Evolutionary conservation across 768 basidiomycete genomes (phyloP), one percentile per base, ranked within the genome.

Genomic region (Trametes coccinea): DNA sequence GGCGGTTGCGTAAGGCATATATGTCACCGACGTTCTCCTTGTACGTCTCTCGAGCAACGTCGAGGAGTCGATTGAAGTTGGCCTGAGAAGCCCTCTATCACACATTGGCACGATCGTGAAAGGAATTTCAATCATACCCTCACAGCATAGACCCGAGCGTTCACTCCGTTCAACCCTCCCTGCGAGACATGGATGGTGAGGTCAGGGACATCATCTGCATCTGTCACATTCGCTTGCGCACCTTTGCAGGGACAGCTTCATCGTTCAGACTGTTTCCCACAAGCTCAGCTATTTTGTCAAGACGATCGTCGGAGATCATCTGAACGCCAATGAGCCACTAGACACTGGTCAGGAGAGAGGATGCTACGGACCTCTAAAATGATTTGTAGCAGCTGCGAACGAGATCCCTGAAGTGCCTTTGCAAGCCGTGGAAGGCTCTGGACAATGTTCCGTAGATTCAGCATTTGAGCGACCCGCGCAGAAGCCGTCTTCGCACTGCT

Each of bases 11-110:
- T 39, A 94, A 77, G 55, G 87, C 81, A 63, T 87, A 86, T 55
- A 97, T 93, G 69, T 99, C 96, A 14, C 85, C 83, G 46, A 96
- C 82, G 66, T 96, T 96, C 73, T 99, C 95, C 67, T 89, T 92
- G 77, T 89, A 98, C 0, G 95, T 95, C 72, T 93, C 93, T 2
- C 97, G 84, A 2, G 96, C 97, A 6, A 98, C 93, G 65, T 98
- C 96, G 33, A 99, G 86, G 9, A 96, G 79, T 31, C 85, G 84
- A 66, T 93, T 92, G 68, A 81, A 83, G 62, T 91, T 90, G 2
- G 92, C 90, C 83, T 89, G 48, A 22, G 22, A 22, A 22, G 22
- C 22, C 22, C 22, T 22, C 22, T 22, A 22, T 22, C 22, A 22
- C 22, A 22, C 22, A 22, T 22, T 22, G 22, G 22, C 22, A 22